phyloP scores from a whole-genome alignment of 108 stramenopile species.

The Pseudonitzschia delicatissima region DNA sequence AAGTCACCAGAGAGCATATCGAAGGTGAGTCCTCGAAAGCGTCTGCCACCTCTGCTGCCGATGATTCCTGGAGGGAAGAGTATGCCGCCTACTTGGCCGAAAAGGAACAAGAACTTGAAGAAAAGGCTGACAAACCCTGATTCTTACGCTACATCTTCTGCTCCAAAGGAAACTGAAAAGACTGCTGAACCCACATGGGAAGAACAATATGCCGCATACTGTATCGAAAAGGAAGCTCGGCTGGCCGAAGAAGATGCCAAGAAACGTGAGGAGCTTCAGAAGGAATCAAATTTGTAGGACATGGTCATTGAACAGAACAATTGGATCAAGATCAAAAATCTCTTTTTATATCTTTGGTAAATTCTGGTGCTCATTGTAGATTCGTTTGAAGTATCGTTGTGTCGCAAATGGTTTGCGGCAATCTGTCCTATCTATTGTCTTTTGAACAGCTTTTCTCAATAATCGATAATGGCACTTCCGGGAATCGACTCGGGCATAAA shows the following conservation, averaged over 20 bases:
- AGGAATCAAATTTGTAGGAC: too few relatives aligned
- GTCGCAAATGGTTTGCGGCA: too few relatives aligned
- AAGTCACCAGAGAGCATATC: conserved; percentile 33
- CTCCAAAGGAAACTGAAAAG: not conserved
- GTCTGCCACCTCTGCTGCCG: not conserved
- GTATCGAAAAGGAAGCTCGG: conserved; percentile 39
- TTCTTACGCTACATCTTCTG: not conserved
- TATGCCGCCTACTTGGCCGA: conserved; percentile 43
- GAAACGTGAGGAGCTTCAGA: not conserved
- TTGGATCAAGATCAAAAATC: too few relatives aligned
- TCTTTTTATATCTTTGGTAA: too few relatives aligned
- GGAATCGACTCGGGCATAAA: conserved; percentile 13
- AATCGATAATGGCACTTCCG: conserved; percentile 12
- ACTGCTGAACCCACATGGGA: conserved; percentile 46
- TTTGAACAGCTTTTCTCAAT: conserved; percentile 11
- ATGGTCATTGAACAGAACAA: too few relatives aligned
- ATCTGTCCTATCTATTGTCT: not conserved
- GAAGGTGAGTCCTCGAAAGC: conserved; percentile 1
- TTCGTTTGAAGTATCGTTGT: too few relatives aligned
- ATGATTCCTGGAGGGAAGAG: conserved; percentile 36
- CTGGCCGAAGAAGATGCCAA: conserved; percentile 20
- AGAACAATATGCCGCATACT: conserved; percentile 53
- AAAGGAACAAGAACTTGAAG: conserved; percentile 14
- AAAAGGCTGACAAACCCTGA: not conserved
- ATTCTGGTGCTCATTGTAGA: too few relatives aligned